Evolutionary conservation across 2,329 filamentous ascomycete species (phyloP).

Genomic region (Aureobasidium sp.): DNA sequence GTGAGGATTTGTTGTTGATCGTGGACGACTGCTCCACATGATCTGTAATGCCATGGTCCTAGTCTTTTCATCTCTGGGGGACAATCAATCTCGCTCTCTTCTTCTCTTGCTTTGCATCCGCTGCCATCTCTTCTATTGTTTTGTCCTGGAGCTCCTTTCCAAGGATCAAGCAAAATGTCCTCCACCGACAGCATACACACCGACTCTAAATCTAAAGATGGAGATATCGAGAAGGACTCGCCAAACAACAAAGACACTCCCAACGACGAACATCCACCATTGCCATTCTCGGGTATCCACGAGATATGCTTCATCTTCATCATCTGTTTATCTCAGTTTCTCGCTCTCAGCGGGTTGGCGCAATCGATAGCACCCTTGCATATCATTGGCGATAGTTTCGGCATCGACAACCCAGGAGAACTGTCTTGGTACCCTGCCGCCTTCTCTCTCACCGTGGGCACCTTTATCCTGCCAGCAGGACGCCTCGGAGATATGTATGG

Average conservation of each 20-base stretch:
- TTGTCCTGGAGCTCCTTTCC: no score
- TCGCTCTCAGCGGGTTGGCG: constrained; percentile 7
- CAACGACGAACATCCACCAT: not conserved
- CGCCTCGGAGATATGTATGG: constrained; percentile 38
- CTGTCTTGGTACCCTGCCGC: constrained; percentile 40
- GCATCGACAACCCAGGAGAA: constrained; percentile 33
- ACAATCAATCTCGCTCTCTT: no score
- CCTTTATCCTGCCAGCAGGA: constrained; percentile 39
- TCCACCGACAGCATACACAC: not conserved
- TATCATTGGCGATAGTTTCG: constrained; percentile 40
- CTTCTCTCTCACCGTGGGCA: constrained; percentile 39
- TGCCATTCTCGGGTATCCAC: not conserved
- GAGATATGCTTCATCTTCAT: constrained; percentile 1
- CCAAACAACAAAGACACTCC: not conserved
- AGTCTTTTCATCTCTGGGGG: no score
- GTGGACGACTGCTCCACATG: no score
- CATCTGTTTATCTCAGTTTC: constrained; percentile 14
- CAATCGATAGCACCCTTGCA: constrained; percentile 34
- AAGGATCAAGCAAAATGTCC: not conserved
- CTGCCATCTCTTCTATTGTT: no score
- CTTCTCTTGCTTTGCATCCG: no score
- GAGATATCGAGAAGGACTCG: not conserved
- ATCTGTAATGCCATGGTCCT: no score
- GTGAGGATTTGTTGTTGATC: not conserved
- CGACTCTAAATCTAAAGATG: not conserved